Percentiles rank a stretch among this genome's conserved stretches.
phyloP scores from a whole-genome alignment of 768 basidiomycete genomes.

The Hygrocybe coccinea region DNA sequence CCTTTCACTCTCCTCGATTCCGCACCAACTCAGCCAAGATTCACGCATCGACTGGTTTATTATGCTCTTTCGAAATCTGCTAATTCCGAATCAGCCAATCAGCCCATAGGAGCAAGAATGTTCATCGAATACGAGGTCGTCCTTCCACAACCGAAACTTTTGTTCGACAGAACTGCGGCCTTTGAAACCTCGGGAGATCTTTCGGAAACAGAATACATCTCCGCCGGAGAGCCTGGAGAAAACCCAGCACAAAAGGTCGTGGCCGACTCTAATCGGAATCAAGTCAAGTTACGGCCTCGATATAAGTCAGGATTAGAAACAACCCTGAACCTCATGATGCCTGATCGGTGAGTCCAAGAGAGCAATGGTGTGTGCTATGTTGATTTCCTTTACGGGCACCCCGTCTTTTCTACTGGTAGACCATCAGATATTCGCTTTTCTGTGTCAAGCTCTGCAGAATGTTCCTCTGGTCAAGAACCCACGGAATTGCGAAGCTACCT shows the following conservation, averaged over 20 bases:
- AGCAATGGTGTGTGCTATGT: background rate
- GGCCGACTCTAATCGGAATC: background rate
- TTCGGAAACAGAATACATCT: background rate
- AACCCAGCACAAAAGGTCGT: background rate
- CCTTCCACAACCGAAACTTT: constrained; percentile 13
- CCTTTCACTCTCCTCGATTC: constrained; percentile 33
- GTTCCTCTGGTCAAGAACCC: constrained; percentile 36
- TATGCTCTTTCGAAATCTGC: constrained; percentile 26
- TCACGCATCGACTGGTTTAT: constrained; percentile 49
- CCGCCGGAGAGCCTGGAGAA: background rate
- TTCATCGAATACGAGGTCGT: constrained; percentile 41
- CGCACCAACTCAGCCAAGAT: constrained; percentile 26
- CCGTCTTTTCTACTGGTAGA: constrained; percentile 27
- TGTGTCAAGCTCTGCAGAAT: constrained; percentile 28
- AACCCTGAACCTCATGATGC: constrained; percentile 48
- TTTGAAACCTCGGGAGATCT: background rate
- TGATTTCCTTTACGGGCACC: background rate
- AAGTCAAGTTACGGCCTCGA: constrained; percentile 11
- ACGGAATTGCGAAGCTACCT: constrained; percentile 39
- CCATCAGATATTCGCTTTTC: constrained; percentile 56
- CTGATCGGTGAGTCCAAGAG: constrained; percentile 44
- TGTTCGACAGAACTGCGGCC: no score
- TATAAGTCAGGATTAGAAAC: constrained; percentile 37
- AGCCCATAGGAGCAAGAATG: constrained; percentile 12
- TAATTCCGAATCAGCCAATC: background rate